Conservation (phyloP, 2,329 filamentous ascomycete genomes). For the Podosphaera fusca region DNA sequence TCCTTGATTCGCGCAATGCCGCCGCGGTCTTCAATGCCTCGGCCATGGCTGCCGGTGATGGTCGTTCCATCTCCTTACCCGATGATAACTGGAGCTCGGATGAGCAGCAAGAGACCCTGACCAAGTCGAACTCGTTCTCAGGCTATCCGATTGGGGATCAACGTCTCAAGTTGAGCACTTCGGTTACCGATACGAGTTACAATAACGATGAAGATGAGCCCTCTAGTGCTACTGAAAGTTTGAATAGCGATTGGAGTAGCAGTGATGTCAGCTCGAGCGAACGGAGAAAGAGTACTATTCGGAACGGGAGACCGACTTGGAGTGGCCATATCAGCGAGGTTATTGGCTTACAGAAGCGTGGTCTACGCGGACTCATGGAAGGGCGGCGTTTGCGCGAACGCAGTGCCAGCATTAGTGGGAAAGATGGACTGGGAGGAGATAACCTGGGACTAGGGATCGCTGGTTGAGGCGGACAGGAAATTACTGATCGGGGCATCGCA, state of each 20-base stretch:
- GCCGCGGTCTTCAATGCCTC: constrained; percentile 96
- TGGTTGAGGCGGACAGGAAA: neutral
- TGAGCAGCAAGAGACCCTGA: constrained; percentile 12
- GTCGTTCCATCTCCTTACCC: constrained; percentile 45
- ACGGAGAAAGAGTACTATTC: constrained; percentile 18
- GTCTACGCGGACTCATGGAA: constrained; percentile 82
- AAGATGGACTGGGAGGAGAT: constrained; percentile 1
- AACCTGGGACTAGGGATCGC: constrained; percentile 4
- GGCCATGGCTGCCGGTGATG: constrained; percentile 90
- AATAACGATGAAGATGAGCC: constrained; percentile 17
- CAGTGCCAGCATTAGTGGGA: constrained; percentile 19
- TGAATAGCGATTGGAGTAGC: constrained; percentile 10
- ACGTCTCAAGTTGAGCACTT: constrained; percentile 25
- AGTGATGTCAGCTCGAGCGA: constrained; percentile 12
- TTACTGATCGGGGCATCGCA: neutral
- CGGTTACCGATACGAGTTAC: constrained; percentile 18
- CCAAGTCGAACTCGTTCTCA: neutral
- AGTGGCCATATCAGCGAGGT: constrained; percentile 62
- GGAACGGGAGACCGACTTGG: constrained; percentile 35
- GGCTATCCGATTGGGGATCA: neutral
- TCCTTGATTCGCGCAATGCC: constrained; percentile 80
- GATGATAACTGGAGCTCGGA: constrained; percentile 29
- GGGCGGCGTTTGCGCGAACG: constrained; percentile 66
- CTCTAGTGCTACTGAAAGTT: constrained; percentile 12
- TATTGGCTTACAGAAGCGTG: constrained; percentile 85